Conservation (phyloP, 2,329 filamentous ascomycete species). For the Fusarium sp. region DNA sequence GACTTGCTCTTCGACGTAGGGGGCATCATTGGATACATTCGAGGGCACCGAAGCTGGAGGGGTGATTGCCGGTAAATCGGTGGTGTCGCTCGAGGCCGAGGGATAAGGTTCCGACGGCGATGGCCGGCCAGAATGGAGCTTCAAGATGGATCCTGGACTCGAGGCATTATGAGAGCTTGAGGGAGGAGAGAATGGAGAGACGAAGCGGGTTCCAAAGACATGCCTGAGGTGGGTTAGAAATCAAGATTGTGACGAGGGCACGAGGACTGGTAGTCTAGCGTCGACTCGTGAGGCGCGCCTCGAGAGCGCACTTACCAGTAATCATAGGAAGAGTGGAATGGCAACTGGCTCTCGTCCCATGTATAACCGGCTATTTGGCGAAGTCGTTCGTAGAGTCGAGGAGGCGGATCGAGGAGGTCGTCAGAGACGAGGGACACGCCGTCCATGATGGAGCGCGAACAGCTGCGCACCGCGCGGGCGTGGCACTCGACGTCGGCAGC, state of each 20-base stretch:
- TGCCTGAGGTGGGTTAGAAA: conserved; percentile 61
- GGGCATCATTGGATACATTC: conserved; percentile 57
- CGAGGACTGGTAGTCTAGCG: neutral
- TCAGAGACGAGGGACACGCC: conserved; percentile 61
- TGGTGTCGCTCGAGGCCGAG: conserved; percentile 50
- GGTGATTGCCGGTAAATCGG: conserved; percentile 56
- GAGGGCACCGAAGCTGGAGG: conserved; percentile 49
- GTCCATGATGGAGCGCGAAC: conserved; percentile 61
- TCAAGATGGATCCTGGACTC: conserved; percentile 58
- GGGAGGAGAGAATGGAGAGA: conserved; percentile 62
- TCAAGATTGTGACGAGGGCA: neutral
- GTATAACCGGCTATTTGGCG: conserved; percentile 79
- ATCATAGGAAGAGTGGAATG: conserved; percentile 80
- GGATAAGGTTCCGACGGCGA: conserved; percentile 56
- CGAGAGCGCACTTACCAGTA: conserved; percentile 73
- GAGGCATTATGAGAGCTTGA: conserved; percentile 59
- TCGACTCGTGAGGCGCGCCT: neutral
- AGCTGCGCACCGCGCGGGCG: conserved; percentile 38
- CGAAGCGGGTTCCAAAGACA: conserved; percentile 72
- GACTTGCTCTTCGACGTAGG: conserved; percentile 73
- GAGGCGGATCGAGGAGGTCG: conserved; percentile 71
- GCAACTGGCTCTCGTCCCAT: conserved; percentile 75
- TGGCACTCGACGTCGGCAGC: conserved; percentile 33
- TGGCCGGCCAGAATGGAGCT: conserved; percentile 57
- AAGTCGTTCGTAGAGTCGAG: conserved; percentile 78